phyloP scores from a whole-genome alignment of 371 early-diverging fungal genomes.

The Mortierella sp. region DNA sequence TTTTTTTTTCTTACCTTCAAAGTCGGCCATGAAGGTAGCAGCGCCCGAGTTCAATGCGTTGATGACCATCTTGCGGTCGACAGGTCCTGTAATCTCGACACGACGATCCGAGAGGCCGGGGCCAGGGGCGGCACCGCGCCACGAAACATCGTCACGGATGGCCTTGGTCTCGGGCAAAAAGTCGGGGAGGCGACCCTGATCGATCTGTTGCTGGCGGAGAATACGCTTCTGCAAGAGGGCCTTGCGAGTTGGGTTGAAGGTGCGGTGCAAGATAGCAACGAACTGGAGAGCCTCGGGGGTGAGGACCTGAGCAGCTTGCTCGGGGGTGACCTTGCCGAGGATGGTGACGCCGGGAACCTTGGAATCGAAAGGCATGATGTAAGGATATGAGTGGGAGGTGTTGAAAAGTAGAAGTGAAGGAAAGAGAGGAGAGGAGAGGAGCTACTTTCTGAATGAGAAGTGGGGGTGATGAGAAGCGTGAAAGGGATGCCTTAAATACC shows the following conservation, averaged over 20 bases:
- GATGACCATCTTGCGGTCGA: constrained; percentile 98
- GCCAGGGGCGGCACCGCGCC: constrained; percentile 91
- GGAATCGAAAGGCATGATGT: constrained; percentile 50
- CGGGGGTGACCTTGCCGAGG: constrained; percentile 68
- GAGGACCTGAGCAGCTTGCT: constrained; percentile 74
- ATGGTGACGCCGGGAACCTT: constrained; percentile 73
- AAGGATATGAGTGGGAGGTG: neutral
- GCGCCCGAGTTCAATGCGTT: constrained; percentile 96
- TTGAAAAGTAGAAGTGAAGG: no score
- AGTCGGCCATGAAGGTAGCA: constrained; percentile 96
- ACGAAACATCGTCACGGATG: constrained; percentile 88
- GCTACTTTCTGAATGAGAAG: no score
- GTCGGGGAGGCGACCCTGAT: constrained; percentile 85
- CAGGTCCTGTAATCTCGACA: constrained; percentile 98
- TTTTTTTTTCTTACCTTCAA: constrained; percentile 76
- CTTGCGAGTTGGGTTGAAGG: constrained; percentile 90
- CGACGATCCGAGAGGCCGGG: constrained; percentile 93
- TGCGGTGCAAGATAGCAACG: constrained; percentile 85
- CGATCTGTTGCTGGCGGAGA: constrained; percentile 80
- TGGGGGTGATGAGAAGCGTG: constrained; percentile 12
- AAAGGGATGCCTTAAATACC: no score
- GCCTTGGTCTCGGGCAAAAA: constrained; percentile 92
- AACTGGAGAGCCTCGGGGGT: constrained; percentile 84
- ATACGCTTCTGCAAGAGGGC: constrained; percentile 78
- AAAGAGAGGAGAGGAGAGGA: no score